Evolutionary conservation across 306 rosid genomes (phyloP), one percentile per base, ranked within the genome.

Genomic region (Psophocarpus tetragonolobus): DNA sequence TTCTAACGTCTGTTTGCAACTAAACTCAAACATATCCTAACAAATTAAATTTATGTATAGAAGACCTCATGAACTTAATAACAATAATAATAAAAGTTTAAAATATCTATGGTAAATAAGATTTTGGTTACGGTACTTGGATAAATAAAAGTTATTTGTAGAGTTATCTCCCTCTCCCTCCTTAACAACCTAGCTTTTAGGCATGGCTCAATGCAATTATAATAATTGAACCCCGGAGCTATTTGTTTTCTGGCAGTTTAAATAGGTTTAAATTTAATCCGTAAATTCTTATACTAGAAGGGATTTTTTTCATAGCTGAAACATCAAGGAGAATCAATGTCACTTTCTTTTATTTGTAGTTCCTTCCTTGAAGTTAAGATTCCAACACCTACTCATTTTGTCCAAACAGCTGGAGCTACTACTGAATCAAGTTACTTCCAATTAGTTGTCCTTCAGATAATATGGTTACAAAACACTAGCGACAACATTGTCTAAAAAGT

Each of bases 381-480:
- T 39, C 5, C 1, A 4, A 21, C 11, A 5, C 56, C 56, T 17
- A 8, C 8, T 47, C 3, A 29, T 69, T 69, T 27, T 69, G 60
- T 45, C 14, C 60, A 69, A 29, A 69, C 42, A 69, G 42, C 10
- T 9, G 62, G 5, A 21, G 6, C 11, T n/a, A n/a, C 61, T 47
- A 47, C 39, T n/a, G 27, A 18, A 13, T 45, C 74, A 69, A 69
- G 27, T 27, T 45, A 45, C 17, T 39, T 68, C 74, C 24, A 68
- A 24, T 7, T 23, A 67, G 38, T 67, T 42, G 41, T 33, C 12
- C 29, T 65, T 64, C 48, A 18, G 50, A 54, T 65, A 8, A 38
- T 66, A 38, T 66, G 72, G 53, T 12, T 39, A 15, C n/a, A 26
- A 68, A 69, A 5, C 74, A 68, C 39, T 68, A 8, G 38, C 51